Evolutionary conservation across 2,329 filamentous ascomycete genomes (phyloP).

Genomic region (Colletotrichum australisinense): DNA sequence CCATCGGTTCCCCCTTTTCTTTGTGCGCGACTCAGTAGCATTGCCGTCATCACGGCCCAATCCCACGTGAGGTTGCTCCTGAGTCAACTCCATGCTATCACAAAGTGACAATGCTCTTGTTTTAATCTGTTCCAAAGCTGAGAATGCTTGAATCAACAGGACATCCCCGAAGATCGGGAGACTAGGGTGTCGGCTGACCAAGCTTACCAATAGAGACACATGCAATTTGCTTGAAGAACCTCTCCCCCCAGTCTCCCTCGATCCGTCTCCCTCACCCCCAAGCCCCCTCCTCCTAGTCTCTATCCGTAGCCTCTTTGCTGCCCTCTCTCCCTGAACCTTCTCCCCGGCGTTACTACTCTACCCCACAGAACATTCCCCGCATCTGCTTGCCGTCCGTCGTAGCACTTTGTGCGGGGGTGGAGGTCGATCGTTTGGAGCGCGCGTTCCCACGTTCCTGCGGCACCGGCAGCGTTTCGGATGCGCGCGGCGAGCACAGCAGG

Average conservation of each 20-base stretch:
- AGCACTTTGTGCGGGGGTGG: conserved; percentile 19
- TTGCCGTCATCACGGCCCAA: neutral
- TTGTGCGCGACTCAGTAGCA: neutral
- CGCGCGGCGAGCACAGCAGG: conserved; percentile 5
- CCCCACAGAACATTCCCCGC: conserved; percentile 25
- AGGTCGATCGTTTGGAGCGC: conserved; percentile 2
- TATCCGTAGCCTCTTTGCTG: neutral
- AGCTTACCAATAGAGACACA: conserved; percentile 13
- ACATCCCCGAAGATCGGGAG: neutral
- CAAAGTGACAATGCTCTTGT: neutral
- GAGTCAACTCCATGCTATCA: neutral
- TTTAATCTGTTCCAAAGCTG: neutral
- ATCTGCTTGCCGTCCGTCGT: conserved; percentile 15
- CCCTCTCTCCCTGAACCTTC: neutral
- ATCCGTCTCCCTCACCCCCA: neutral
- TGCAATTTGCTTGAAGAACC: conserved; percentile 8
- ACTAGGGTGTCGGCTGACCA: neutral
- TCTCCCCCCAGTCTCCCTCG: neutral
- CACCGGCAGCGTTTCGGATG: conserved; percentile 25
- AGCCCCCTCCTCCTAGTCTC: neutral
- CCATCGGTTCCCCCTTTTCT: neutral
- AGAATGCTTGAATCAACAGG: neutral
- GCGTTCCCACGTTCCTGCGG: conserved; percentile 20
- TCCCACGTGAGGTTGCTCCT: neutral
- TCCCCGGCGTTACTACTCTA: neutral